Base-by-base conservation (phyloP, 176 grass and related monocot species). In the Oryza meridionalis region DNA sequence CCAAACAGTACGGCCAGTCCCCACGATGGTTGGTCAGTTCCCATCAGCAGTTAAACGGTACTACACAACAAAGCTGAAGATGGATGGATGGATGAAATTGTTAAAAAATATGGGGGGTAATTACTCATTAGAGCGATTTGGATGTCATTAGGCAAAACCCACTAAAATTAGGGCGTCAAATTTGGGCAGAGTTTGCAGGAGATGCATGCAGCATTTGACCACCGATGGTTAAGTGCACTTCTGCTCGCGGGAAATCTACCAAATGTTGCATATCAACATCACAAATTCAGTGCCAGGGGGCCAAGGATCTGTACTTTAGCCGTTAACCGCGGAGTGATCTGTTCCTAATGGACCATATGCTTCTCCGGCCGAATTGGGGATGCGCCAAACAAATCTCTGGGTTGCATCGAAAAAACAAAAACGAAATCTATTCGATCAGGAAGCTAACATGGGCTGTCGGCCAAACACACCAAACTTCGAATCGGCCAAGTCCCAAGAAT, bases 231-330 rank as follows among this genome's bases (percentile, higher is more conserved):
- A 50, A 67, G 14, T 4, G 21, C 69, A 26, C 37, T 17, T 86
- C 59, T 46, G 62, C 44, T 77, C 27, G 25, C 15, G 53, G 72
- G 4, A 86, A 77, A 75, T 63, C 38, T 63, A 29, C 7, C 84
- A 50, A 77, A 86, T 24, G 53, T 27, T 76, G 51, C 11, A 26
- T 29, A 67, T 40, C 73, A 10, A 37, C 49, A 68, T 77, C 78
- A 42, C 65, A 71, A 6, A 37, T 5, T 35, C 4, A 35, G 2
- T 31, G 5, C 33, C 8, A 22, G 19, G 47, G 63, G 37, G 22
- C 4, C 67, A 38, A 26, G 42, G 67, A 82, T 69, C 68, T 37
- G 88, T 78, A 82, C 47, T 77, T 67, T 49, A 58, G 25, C 51
- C 50, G 27, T 25, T 42, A 42, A 62, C 2, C 16, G 17, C 1